Base-by-base conservation (phyloP, 2,329 filamentous ascomycete genomes). In the Colletotrichum chrysophilum region DNA sequence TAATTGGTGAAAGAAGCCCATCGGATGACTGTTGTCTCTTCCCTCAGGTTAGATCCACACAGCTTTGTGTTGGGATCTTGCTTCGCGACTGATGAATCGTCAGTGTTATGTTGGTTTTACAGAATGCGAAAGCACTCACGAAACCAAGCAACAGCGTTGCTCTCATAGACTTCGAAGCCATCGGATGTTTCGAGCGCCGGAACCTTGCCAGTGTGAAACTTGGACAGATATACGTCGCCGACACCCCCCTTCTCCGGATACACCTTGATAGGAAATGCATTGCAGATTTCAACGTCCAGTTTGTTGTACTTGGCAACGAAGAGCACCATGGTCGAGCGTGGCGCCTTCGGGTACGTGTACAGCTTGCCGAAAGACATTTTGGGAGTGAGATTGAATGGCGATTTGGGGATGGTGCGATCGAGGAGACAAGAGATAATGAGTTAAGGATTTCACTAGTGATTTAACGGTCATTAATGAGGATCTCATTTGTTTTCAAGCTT, bases 281-380 rank as follows among this genome's bases (percentile, higher is more conserved):
- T 62, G 56, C 66, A 62, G 8, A 70, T 70, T 48, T 70, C 26
- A 34, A 62, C 26, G 13, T 62, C 66, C 0, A 70, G 24, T n/a
- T 34, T 61, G 34, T 70, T 61, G 34, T 70, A 70, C 26, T 70
- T 70, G 13, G 66, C 56, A 18, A 70, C 26, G 13, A 70, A 70
- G 3, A 70, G 34, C 10, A 62, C 66, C 66, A 70, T 70, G 7
- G 66, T 62, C 3, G 66, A 70, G 10, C 55, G 66, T 21, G 66
- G 66, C 1, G 66, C 55, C 34, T 70, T 70, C 16, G 55, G 56
- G 24, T 62, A 70, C 3, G 55, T 70, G 66, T 70, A 70, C 12
- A 70, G 21, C 55, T 70, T 70, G 55, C 66, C 66, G 32, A 70
- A 70, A 38, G 66, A 70, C 56, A 70, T 70, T 18, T 52, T 52